Evolutionary conservation across 2,329 filamentous ascomycete species (phyloP).

Genomic region (Cercospora canescens): DNA sequence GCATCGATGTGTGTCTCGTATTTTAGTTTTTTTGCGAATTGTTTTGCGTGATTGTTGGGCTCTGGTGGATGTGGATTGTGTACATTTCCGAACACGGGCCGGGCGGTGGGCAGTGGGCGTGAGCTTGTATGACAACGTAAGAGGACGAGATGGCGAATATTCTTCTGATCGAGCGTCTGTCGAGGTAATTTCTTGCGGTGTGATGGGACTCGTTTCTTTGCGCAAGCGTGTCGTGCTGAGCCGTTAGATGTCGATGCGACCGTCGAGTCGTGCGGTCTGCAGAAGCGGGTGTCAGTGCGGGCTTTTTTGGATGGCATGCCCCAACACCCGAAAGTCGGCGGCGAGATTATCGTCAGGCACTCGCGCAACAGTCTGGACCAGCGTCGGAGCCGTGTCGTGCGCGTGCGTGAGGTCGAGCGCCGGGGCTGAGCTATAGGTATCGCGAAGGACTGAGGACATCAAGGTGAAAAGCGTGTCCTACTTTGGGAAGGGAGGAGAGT

Average conservation of each 20-base stretch:
- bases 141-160: background rate
- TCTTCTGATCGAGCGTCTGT: background rate
- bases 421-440: background rate
- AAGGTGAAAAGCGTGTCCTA: background rate
- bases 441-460: background rate
- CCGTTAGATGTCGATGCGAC: background rate
- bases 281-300: background rate
- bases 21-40: background rate
- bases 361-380: background rate
- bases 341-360: background rate
- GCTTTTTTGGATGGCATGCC: background rate
- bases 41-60: background rate
- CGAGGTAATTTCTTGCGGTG: background rate
- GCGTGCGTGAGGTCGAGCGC: background rate
- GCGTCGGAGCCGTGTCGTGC: background rate
- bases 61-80: background rate
- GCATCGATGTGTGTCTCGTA: conserved; percentile 6
- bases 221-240: background rate
- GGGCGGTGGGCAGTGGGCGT: background rate
- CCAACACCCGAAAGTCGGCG: background rate
- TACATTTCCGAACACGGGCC: background rate
- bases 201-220: background rate
- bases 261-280: background rate
- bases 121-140: background rate
- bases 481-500: background rate